Evolutionary conservation across 108 stramenopile genomes (phyloP), one percentile per base, ranked within the genome.

Genomic region (Phaeodactylum tricornutum): DNA sequence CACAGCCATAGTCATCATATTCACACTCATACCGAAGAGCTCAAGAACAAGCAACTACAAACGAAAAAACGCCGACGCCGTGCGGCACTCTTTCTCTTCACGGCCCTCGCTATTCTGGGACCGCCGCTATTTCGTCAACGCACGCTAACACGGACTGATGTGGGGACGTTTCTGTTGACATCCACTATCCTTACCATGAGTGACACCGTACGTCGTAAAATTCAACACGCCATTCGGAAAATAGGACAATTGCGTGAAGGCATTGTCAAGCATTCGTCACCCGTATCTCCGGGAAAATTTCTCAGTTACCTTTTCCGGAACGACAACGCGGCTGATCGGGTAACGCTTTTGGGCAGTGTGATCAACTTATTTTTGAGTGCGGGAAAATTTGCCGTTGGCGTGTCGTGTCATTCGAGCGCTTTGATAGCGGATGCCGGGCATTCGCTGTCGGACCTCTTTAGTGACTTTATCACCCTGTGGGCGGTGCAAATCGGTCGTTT

Each of bases 401-500:
- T 94, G 4, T 31, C 62, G 4, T 78, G 88, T 47, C 77, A 87
- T 61, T 89, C 87, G 0, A 61, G 81, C 4, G 95, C 89, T 14
- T 57, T 98, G 52, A 62, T 98, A 36, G 93, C 97, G 20, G 97
- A 98, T 66, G 97, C 95, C 0, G 94, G 93, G 2, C 97, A 98
- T 72, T 88, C 87, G 1, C 45, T 94, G 21, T 73, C 69, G 26
- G 97, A 98, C 67, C 59, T 98, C 28, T 66, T 93, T 31, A 71
- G 68, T 26, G 97, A 98, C 58, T 87, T 94, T 47, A 85, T 98
- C 14, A 96, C 97, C 11, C 53, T 98, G 11, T 92, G 84, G 76
- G 88, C 88, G 9, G 83, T 95, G 11, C 78, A 81, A 40, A 53
- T 91, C 19, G 88, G 70, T 6, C 69, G 88, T 3, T 53, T 91